These are phyloP conservation scores for Globisporangium paddicum DNA, from an alignment of 352 stramenopile species.

Conservation along the genomic window DNA sequence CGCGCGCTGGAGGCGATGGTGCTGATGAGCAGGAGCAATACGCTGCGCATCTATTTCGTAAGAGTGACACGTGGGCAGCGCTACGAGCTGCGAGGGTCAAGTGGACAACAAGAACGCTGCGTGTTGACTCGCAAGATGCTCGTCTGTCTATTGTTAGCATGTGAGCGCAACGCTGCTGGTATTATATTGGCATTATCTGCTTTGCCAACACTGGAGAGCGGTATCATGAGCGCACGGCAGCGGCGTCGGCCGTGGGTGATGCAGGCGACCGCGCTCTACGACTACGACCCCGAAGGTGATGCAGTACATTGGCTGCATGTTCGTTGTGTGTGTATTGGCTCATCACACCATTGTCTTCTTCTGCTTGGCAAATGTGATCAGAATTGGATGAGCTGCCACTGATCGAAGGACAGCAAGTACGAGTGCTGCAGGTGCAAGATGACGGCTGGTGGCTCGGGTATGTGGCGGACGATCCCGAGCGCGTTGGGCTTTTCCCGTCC, in stretches of 20 bases:
- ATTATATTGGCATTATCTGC: not conserved
- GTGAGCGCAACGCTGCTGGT: not conserved
- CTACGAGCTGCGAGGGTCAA: no score
- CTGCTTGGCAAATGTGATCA: constrained; percentile 16
- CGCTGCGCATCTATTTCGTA: no score
- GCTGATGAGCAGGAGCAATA: no score
- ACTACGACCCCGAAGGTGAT: constrained; percentile 67
- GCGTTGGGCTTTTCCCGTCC: constrained; percentile 50
- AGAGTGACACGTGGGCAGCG: no score
- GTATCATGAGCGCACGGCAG: constrained; percentile 1
- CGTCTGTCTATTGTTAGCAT: constrained; percentile 3
- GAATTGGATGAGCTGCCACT: constrained; percentile 57
- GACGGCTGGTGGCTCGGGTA: constrained; percentile 66
- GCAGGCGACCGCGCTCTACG: constrained; percentile 51
- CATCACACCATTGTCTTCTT: constrained; percentile 8
- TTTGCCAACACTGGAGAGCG: not conserved
- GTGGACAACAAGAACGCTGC: no score
- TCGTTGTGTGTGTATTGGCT: no score
- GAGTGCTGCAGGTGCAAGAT: constrained; percentile 45
- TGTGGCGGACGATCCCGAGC: constrained; percentile 18
- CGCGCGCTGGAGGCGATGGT: no score
- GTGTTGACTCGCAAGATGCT: not conserved
- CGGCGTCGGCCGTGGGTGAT: constrained; percentile 16
- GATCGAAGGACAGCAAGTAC: constrained; percentile 34
- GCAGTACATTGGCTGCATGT: no score